A percentile compares a stretch with the other conserved stretches of the same genome.
Evolutionary conservation across 306 rosid species (phyloP).

Genomic region (Medicago lupulina): DNA sequence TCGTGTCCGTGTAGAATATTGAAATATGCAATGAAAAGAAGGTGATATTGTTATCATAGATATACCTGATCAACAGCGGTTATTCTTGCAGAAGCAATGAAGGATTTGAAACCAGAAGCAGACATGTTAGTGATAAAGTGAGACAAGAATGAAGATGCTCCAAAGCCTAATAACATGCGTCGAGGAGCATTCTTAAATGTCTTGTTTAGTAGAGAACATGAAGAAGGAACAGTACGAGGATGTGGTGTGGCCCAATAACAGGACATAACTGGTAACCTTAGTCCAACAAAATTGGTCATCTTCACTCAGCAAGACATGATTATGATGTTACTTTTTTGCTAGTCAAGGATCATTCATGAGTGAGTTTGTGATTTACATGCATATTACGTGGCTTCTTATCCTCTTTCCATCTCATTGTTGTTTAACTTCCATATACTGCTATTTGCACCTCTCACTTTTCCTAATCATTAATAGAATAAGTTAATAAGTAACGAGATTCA

Average conservation of each 20-base stretch:
- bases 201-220: not conserved
- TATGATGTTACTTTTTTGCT: not conserved
- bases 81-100: conserved; percentile 67
- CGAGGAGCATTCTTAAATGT: conserved; percentile 55
- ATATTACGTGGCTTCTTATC: conserved; percentile 21
- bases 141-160: conserved; percentile 57
- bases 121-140: conserved; percentile 55
- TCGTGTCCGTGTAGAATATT: no score
- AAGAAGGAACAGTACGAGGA: conserved; percentile 21
- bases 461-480: not conserved
- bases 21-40: not conserved
- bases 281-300: conserved; percentile 60
- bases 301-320: not conserved
- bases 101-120: conserved; percentile 51
- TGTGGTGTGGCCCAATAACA: not conserved
- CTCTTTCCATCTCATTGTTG: not conserved
- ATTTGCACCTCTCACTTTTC: not conserved
- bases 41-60: not conserved
- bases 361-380: conserved; percentile 8
- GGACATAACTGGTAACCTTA: conserved; percentile 38
- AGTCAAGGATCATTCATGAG: not conserved
- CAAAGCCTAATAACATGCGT: conserved; percentile 65
- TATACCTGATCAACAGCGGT: conserved; percentile 61
- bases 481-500: no score
- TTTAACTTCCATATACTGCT: not conserved